These are phyloP conservation scores for Blastomyces parvus DNA, from an alignment of 2,329 filamentous ascomycete genomes.

Conservation along the genomic window DNA sequence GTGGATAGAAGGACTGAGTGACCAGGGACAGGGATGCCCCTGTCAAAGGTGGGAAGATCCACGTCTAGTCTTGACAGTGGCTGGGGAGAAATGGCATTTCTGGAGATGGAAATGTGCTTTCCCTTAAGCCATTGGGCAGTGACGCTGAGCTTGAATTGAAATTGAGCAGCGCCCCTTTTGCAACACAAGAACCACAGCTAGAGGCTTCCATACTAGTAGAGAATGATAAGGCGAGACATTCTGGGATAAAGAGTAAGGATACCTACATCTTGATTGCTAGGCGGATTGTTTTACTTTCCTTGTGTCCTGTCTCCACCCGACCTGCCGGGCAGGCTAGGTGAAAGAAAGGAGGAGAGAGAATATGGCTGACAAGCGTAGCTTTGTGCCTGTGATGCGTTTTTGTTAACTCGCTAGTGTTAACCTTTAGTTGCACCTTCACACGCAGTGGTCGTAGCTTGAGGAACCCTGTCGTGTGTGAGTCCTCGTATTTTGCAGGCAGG, in stretches of 20 bases:
- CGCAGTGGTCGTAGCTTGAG: neutral
- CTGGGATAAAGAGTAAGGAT: neutral
- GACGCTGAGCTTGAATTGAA: slow-evolving; percentile 1
- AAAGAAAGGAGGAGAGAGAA: neutral
- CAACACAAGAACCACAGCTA: neutral
- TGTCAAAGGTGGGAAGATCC: neutral
- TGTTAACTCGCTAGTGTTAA: neutral
- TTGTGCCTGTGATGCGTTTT: neutral
- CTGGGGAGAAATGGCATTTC: neutral
- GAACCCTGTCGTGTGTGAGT: neutral
- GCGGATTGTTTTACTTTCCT: neutral
- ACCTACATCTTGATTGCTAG: neutral
- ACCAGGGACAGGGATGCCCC: neutral
- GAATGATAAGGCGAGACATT: neutral
- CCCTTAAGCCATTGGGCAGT: neutral
- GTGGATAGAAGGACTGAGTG: neutral
- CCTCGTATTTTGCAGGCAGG: neutral
- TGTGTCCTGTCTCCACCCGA: neutral
- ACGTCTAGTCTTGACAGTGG: neutral
- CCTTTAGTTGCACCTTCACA: neutral
- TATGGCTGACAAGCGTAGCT: neutral
- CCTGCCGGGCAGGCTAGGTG: too few species aligned
- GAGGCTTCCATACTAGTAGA: neutral
- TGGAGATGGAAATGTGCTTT: neutral
- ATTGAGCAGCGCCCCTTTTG: slow-evolving; percentile 1